Percentiles rank a stretch among this genome's conserved stretches.
These are phyloP conservation scores for Citrus glauca DNA, from an alignment of 345 rosid species.

Conservation along the genomic window DNA sequence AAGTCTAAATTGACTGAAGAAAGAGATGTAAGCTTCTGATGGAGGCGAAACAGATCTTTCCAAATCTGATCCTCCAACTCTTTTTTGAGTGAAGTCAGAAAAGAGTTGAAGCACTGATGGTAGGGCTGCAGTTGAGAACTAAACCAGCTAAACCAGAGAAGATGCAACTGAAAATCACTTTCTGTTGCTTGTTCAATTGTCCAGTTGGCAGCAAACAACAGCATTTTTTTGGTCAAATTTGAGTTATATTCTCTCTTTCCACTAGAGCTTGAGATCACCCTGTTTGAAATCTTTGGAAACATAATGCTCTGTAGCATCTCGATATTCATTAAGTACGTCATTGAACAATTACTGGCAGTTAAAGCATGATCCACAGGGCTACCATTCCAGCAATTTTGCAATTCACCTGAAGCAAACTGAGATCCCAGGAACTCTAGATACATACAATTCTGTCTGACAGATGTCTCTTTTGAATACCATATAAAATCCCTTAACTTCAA, in stretches of 20 bases:
- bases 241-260: slow-evolving; percentile 19
- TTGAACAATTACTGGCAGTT: slow-evolving; percentile 17
- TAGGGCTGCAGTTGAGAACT: slow-evolving; percentile 43
- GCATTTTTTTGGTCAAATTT: slow-evolving; percentile 42
- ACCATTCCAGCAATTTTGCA: slow-evolving; percentile 20
- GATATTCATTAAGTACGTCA: slow-evolving; percentile 32
- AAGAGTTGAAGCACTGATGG: slow-evolving; percentile 39
- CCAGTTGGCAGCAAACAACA: slow-evolving; percentile 78
- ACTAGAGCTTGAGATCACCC: slow-evolving; percentile 5
- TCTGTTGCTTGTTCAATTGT: slow-evolving; percentile 76
- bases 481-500: slow-evolving; percentile 53
- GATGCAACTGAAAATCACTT: slow-evolving; percentile 62
- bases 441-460: slow-evolving; percentile 73
- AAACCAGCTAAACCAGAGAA: slow-evolving; percentile 67
- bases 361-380: slow-evolving; percentile 20
- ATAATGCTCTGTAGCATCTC: slow-evolving; percentile 28
- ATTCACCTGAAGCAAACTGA: slow-evolving; percentile 43
- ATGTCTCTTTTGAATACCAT: slow-evolving; percentile 59
- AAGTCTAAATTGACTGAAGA: slow-evolving; percentile 31
- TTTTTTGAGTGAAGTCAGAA: slow-evolving; percentile 38
- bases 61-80: slow-evolving; percentile 78
- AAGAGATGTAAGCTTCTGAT: slow-evolving; percentile 40
- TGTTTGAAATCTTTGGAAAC: slow-evolving; percentile 41
- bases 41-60: slow-evolving; percentile 42
- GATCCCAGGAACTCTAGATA: slow-evolving; percentile 78